Evolutionary conservation across 1,284 basidiomycete species (phyloP).

Genomic region (Puccinia sorghi): DNA sequence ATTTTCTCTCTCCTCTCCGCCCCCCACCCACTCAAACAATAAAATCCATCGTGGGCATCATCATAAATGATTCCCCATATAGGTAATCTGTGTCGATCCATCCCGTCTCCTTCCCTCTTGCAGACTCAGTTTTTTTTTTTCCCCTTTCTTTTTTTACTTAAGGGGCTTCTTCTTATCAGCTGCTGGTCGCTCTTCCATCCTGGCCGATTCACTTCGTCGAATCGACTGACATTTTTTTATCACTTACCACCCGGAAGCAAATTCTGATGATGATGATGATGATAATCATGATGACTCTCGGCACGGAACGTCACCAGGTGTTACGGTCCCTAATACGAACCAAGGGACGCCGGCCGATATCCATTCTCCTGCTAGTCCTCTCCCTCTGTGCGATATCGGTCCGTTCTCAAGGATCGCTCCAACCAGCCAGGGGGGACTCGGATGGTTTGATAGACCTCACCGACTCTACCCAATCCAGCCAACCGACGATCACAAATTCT

Average conservation of each 20-base stretch:
- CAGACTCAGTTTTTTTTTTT: neutral
- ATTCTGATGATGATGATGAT: neutral
- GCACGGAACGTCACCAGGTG: neutral
- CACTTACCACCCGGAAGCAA: neutral
- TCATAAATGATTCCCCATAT: neutral
- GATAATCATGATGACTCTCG: neutral
- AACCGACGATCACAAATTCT: neutral
- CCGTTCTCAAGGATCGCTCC: neutral
- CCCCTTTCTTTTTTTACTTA: neutral
- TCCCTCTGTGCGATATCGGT: slow-evolving; percentile 4
- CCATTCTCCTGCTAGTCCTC: neutral
- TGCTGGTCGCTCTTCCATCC: neutral
- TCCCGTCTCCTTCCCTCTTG: neutral
- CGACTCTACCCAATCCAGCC: neutral
- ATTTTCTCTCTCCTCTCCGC: too few relatives aligned
- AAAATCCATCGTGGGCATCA: neutral
- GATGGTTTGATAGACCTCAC: too few relatives aligned
- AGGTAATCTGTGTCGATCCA: too few relatives aligned
- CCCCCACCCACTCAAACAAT: neutral
- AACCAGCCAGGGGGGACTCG: neutral
- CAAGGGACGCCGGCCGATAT: neutral
- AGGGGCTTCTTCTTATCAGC: neutral
- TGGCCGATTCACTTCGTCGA: neutral
- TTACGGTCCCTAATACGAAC: neutral
- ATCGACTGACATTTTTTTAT: neutral